Conservation (phyloP, 2,329 filamentous ascomycete species). For the Talaromyces albobiverticillius region DNA sequence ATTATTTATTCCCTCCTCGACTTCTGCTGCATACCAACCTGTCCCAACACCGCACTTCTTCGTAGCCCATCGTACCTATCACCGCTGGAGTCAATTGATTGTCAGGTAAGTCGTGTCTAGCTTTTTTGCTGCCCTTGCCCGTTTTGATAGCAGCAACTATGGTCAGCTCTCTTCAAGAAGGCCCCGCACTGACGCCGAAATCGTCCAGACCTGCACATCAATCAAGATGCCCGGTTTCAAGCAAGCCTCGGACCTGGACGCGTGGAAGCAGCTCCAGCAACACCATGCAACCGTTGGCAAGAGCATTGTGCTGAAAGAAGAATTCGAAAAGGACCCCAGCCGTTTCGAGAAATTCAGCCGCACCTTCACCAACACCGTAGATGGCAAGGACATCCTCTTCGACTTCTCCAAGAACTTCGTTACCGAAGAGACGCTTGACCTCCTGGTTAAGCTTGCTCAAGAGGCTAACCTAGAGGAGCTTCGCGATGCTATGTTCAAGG, state of each 20-base stretch:
- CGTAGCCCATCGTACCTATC: background rate
- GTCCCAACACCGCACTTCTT: background rate
- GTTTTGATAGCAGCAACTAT: too few relatives aligned
- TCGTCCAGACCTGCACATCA: constrained; percentile 8
- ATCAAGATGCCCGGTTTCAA: constrained; percentile 44
- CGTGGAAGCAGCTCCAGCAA: constrained; percentile 87
- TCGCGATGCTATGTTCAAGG: constrained; percentile 94
- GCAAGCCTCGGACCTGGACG: constrained; percentile 78
- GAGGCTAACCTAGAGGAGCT: constrained; percentile 90
- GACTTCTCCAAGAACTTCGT: constrained; percentile 99
- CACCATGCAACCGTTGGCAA: constrained; percentile 85
- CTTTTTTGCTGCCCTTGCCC: background rate
- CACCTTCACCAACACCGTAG: constrained; percentile 74
- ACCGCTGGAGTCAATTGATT: constrained; percentile 9
- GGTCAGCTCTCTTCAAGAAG: background rate
- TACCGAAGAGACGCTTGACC: constrained; percentile 82
- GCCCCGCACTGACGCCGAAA: constrained; percentile 28
- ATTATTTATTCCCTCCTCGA: background rate
- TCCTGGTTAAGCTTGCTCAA: constrained; percentile 85
- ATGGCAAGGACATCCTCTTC: constrained; percentile 85
- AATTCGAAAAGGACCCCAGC: constrained; percentile 81
- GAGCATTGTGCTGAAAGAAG: constrained; percentile 87
- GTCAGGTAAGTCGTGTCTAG: background rate
- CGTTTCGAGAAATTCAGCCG: constrained; percentile 89
- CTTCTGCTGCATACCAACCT: background rate